Evolutionary conservation across 768 basidiomycete species (phyloP).

Genomic region (Favolaschia claudopus): DNA sequence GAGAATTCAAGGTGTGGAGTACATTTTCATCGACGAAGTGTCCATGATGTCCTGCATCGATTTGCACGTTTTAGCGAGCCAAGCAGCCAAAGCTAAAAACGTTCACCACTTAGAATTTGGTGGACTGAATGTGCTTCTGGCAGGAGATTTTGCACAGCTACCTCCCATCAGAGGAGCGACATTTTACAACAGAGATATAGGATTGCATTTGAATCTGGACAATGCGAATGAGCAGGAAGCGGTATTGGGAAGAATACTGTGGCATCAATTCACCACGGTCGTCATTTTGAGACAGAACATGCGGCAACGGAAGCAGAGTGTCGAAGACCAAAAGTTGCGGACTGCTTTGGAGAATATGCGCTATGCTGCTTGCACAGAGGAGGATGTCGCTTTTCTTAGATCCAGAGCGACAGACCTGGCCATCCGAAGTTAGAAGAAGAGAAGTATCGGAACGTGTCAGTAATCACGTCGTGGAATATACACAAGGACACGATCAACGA

Average conservation of each 20-base stretch:
- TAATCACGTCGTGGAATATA: conserved; percentile 41
- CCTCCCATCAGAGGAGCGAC: conserved; percentile 32
- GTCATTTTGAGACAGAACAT: conserved; percentile 45
- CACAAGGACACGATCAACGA: conserved; percentile 42
- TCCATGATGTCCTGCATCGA: conserved; percentile 47
- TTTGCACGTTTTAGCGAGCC: conserved; percentile 35
- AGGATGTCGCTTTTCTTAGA: conserved; percentile 40
- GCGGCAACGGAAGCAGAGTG: conserved; percentile 35
- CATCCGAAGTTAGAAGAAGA: conserved; percentile 18
- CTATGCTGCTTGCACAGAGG: conserved; percentile 41
- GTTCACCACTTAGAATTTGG: conserved; percentile 38
- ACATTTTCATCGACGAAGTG: conserved; percentile 51
- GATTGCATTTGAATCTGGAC: not conserved
- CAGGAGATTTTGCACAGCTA: conserved; percentile 52
- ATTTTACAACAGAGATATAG: conserved; percentile 14
- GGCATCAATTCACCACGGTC: conserved; percentile 42
- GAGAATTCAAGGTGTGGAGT: conserved; percentile 38
- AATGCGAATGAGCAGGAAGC: conserved; percentile 31
- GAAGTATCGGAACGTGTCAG: conserved; percentile 37
- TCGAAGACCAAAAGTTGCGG: conserved; percentile 36
- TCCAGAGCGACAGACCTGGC: conserved; percentile 11
- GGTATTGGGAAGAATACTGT: conserved; percentile 28
- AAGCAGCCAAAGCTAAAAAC: conserved; percentile 29
- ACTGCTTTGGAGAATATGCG: too few species aligned
- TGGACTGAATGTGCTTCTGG: conserved; percentile 47